These are phyloP conservation scores for Salvia hispanica DNA, from an alignment of 257 asterid genomes.

Conservation along the genomic window DNA sequence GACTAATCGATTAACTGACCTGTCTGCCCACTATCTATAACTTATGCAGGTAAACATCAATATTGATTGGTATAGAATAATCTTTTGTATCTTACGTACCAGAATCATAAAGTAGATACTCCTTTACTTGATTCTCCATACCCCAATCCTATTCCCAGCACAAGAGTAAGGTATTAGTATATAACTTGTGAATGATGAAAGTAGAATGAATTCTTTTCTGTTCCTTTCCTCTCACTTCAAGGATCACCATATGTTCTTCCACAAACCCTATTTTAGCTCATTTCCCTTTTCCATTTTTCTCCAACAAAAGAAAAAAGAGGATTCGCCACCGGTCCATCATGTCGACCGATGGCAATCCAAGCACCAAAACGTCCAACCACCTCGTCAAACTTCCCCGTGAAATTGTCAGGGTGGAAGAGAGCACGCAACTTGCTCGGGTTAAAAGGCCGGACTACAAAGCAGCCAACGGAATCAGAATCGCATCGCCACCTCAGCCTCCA, in stretches of 20 bases:
- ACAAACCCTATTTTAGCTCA: neutral
- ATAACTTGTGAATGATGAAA: constrained; percentile 5
- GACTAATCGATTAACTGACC: too few species aligned
- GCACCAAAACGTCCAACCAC: neutral
- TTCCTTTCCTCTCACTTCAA: constrained; percentile 26
- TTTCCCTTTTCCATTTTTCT: neutral
- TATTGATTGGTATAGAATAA: neutral
- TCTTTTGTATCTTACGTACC: neutral
- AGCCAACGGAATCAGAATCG: too few species aligned
- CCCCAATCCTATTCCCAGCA: too few species aligned
- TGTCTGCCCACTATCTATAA: too few species aligned
- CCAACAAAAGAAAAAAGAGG: neutral
- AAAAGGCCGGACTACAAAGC: neutral
- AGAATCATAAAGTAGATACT: neutral
- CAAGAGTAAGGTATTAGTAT: neutral
- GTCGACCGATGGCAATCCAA: constrained; percentile 18
- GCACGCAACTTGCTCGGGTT: neutral
- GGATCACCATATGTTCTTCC: constrained; percentile 7
- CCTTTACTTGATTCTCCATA: neutral
- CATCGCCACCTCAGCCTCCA: too few species aligned
- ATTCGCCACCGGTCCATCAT: neutral
- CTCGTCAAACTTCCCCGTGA: neutral
- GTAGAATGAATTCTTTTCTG: constrained; percentile 4
- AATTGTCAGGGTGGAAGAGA: neutral
- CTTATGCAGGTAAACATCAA: neutral